phyloP scores from a whole-genome alignment of 129 eudicot genomes.

The Calendula officinalis region DNA sequence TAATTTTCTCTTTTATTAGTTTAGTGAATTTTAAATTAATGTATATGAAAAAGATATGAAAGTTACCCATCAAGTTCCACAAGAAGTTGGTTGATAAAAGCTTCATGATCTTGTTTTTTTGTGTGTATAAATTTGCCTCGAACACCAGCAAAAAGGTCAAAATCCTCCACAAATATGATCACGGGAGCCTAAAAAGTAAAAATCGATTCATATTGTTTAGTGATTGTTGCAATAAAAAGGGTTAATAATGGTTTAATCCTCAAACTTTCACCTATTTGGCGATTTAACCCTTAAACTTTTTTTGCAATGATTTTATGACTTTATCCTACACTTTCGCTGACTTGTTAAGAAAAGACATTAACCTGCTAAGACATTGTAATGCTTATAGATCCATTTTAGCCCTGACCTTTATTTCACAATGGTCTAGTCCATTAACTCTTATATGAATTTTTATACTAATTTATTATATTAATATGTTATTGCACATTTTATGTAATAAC shows the following conservation, averaged over 20 bases:
- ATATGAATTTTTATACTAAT: no score
- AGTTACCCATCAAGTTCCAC: conserved; percentile 98
- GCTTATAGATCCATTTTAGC: no score
- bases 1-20: neutral
- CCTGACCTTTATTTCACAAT: no score
- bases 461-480: no score
- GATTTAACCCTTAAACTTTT: neutral
- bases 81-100: conserved; percentile 88
- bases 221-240: conserved; percentile 3
- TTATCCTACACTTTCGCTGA: no score
- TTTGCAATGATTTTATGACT: neutral
- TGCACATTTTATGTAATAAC: no score
- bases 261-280: no score
- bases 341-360: neutral
- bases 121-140: conserved; percentile 81
- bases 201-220: conserved; percentile 18
- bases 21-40: neutral
- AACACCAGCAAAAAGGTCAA: conserved; percentile 88
- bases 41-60: conserved; percentile 10
- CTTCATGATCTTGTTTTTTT: conserved; percentile 90
- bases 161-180: conserved; percentile 91
- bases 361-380: no score
- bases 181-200: conserved; percentile 87
- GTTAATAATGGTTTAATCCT: no score
- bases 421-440: no score